Conservation (phyloP, 768 basidiomycete species). For the Leccinum arenicola region DNA sequence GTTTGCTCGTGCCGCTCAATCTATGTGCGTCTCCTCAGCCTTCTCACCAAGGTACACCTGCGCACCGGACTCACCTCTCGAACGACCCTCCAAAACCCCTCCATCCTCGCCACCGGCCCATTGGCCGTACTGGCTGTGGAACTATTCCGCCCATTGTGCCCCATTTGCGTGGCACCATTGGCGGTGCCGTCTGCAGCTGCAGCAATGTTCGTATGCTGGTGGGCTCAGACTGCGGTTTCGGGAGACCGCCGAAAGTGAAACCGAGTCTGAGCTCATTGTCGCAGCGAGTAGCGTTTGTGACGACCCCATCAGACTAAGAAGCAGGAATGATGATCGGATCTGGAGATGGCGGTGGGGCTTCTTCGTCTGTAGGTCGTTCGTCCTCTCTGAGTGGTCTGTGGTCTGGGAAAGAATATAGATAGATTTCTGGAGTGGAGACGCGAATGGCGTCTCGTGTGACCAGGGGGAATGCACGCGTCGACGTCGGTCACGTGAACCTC, state of each 20-base stretch:
- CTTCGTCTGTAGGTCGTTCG: constrained; percentile 45
- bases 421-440: constrained; percentile 89
- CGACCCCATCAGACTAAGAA: constrained; percentile 35
- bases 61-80: constrained; percentile 57
- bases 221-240: constrained; percentile 27
- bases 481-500: constrained; percentile 18
- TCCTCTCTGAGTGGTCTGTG: constrained; percentile 65
- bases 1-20: constrained; percentile 76
- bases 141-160: constrained; percentile 12
- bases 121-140: background rate
- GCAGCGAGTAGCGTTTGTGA: constrained; percentile 23
- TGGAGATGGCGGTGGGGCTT: constrained; percentile 46
- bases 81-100: constrained; percentile 75
- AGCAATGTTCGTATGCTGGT: constrained; percentile 42
- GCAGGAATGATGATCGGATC: constrained; percentile 41
- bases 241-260: constrained; percentile 63
- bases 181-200: constrained; percentile 72
- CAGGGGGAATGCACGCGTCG: constrained; percentile 16
- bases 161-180: constrained; percentile 17
- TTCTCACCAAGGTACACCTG: background rate
- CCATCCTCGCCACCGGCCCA: constrained; percentile 62
- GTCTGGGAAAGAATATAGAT: constrained; percentile 86
- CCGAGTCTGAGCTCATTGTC: constrained; percentile 46
- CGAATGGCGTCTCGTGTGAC: constrained; percentile 48
- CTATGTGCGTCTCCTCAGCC: constrained; percentile 32